Evolutionary conservation across 2,329 filamentous ascomycete genomes (phyloP), one percentile per base, ranked within the genome.

Genomic region (Pyrenophora teres): DNA sequence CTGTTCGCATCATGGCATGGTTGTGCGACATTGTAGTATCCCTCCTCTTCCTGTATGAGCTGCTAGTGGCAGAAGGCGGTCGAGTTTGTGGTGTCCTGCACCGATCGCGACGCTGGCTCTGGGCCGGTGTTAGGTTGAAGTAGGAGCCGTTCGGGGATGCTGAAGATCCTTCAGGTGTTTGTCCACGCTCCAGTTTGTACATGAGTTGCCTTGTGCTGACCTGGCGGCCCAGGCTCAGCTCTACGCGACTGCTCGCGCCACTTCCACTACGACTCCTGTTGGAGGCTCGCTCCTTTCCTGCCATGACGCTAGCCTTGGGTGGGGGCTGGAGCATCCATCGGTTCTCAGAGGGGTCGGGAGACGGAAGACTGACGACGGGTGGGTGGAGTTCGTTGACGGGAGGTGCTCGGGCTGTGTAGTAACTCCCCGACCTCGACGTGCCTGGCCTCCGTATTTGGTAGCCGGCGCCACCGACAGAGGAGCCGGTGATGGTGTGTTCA

Each of bases 241-340:
- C 72, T 4, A 70, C 62, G 40, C 74, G 70, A 49, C 76, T 78
- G 59, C 72, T 76, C 16, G 70, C 69, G 6, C 71, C 67, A 40
- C 73, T 75, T 6, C 69, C 72, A 66, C 85, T 89, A 31, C 78
- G 78, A 58, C 83, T 87, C 46, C 86, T 78, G 63, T 81, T 84
- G 3, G 58, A 62, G 16, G 88, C 86, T 25, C 85, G 84, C 31
- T 89, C 84, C 71, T 92, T 94, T 60, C 92, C 92, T 59, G 88
- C 89, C 92, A 97, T 97, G 53, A 96, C 81, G 71, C 88, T 92
- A 50, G 92, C 91, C 30, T 87, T 84, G n/a, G 92, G 92, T 1
- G 92, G 91, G 2, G 92, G 92, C 68, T 96, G 90, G 44, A 96
- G 78, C 92, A 97, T 96, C 92, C 92, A 97, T 67, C 82, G 83